phyloP scores from a whole-genome alignment of 192 early-diverging fungal species.

The Backusella morwellensis region DNA sequence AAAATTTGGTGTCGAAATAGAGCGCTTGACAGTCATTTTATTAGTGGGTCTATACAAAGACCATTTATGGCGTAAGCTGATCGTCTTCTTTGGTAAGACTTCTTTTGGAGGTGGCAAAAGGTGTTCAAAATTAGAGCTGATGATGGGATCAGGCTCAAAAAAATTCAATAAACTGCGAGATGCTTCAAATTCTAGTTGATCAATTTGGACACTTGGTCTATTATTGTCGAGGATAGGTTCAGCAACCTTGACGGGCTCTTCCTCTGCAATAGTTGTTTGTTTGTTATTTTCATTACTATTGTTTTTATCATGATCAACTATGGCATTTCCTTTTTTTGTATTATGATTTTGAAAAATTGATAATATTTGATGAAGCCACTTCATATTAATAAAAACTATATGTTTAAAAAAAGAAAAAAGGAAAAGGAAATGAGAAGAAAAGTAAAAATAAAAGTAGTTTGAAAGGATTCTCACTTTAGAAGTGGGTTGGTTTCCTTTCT shows the following conservation, averaged over 20 bases:
- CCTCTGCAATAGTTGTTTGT: neutral
- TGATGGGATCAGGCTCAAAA: neutral
- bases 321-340: neutral
- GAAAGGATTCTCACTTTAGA: conserved; percentile 1
- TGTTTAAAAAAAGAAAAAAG: neutral
- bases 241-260: neutral
- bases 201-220: neutral
- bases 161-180: neutral
- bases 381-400: neutral
- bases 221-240: neutral
- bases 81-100: neutral
- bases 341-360: neutral
- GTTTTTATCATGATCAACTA: neutral
- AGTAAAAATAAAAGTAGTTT: neutral
- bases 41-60: neutral
- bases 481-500: neutral
- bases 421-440: neutral
- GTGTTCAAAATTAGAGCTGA: neutral
- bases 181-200: conserved; percentile 1
- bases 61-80: conserved; percentile 2
- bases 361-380: neutral
- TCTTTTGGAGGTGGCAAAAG: conserved; percentile 2
- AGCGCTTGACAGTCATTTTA: neutral
- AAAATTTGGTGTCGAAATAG: neutral
- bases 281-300: neutral